phyloP scores from a whole-genome alignment of 345 rosid genomes.

The Noccaea caerulescens region DNA sequence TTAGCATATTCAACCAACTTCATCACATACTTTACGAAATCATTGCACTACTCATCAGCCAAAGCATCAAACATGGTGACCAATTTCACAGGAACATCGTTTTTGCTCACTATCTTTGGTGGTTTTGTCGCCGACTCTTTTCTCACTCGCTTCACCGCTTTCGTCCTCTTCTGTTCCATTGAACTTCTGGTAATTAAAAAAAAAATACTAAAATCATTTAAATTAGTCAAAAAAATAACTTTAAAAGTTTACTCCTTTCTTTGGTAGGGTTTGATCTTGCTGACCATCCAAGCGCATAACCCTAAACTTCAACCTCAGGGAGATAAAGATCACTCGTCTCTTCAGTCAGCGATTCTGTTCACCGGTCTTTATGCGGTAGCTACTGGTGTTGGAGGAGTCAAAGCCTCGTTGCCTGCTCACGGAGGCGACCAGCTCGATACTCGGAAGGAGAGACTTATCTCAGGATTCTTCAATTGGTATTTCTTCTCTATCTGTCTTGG shows the following conservation, averaged over 20 bases:
- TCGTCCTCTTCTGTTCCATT: slow-evolving; percentile 46
- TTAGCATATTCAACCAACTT: slow-evolving; percentile 56
- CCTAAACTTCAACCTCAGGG: slow-evolving; percentile 47
- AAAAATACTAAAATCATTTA: background rate
- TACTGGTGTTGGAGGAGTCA: slow-evolving; percentile 61
- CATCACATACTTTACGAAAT: slow-evolving; percentile 50
- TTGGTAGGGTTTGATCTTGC: slow-evolving; percentile 53
- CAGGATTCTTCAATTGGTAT: slow-evolving; percentile 66
- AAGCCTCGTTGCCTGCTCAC: slow-evolving; percentile 64
- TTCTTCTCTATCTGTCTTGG: slow-evolving; percentile 59
- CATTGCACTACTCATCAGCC: slow-evolving; percentile 59
- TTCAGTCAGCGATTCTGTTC: slow-evolving; percentile 53
- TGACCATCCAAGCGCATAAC: slow-evolving; percentile 60
- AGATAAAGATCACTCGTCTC: slow-evolving; percentile 35
- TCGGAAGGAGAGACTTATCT: slow-evolving; percentile 44
- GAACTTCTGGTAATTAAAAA: slow-evolving; percentile 54
- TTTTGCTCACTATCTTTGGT: slow-evolving; percentile 61
- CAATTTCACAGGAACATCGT: slow-evolving; percentile 70
- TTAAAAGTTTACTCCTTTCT: background rate
- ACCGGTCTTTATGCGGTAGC: slow-evolving; percentile 59
- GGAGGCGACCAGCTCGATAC: slow-evolving; percentile 69
- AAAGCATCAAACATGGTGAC: slow-evolving; percentile 66
- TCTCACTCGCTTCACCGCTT: slow-evolving; percentile 55
- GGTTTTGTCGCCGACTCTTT: slow-evolving; percentile 67
- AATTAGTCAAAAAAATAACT: background rate